phyloP scores from a whole-genome alignment of 1,284 basidiomycete genomes.

The Cutaneotrichosporon daszewskae region DNA sequence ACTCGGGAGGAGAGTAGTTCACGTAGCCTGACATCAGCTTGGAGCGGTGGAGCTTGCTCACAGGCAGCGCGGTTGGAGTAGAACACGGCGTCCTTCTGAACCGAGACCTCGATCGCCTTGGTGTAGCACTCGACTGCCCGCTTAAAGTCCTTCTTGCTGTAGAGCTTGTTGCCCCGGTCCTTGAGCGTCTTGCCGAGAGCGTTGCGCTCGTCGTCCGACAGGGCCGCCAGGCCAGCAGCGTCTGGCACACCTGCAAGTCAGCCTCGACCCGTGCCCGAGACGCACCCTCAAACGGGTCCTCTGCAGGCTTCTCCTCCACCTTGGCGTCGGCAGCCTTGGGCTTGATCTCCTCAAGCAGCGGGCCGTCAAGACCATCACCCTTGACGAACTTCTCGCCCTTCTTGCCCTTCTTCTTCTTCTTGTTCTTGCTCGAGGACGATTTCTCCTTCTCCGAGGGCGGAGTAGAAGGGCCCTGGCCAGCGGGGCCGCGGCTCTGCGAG shows the following conservation, averaged over 20 bases:
- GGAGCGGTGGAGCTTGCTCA: conserved; percentile 46
- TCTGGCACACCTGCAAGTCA: conserved; percentile 31
- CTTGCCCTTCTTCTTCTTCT: conserved; percentile 56
- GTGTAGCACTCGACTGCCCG: conserved; percentile 81
- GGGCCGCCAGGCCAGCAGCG: conserved; percentile 26
- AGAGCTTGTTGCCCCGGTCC: conserved; percentile 81
- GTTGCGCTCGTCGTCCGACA: conserved; percentile 56
- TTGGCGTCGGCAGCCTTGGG: conserved; percentile 45
- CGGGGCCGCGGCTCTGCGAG: conserved; percentile 51
- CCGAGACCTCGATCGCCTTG: conserved; percentile 78
- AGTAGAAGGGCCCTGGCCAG: conserved; percentile 27
- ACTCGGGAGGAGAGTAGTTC: conserved; percentile 78
- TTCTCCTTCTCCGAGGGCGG: conserved; percentile 25
- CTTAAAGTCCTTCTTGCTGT: conserved; percentile 70
- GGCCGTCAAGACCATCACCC: conserved; percentile 54
- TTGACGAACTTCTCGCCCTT: conserved; percentile 37
- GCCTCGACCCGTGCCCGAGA: not conserved
- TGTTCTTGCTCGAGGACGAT: conserved; percentile 50
- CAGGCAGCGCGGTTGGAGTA: conserved; percentile 97
- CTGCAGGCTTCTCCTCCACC: conserved; percentile 28
- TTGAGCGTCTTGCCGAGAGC: conserved; percentile 76
- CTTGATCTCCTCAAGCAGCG: conserved; percentile 66
- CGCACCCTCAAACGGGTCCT: conserved; percentile 44
- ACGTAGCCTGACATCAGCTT: conserved; percentile 86
- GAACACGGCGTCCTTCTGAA: conserved; percentile 85